phyloP scores from a whole-genome alignment of 2,329 filamentous ascomycete species.

The Penicillium nordicum region DNA sequence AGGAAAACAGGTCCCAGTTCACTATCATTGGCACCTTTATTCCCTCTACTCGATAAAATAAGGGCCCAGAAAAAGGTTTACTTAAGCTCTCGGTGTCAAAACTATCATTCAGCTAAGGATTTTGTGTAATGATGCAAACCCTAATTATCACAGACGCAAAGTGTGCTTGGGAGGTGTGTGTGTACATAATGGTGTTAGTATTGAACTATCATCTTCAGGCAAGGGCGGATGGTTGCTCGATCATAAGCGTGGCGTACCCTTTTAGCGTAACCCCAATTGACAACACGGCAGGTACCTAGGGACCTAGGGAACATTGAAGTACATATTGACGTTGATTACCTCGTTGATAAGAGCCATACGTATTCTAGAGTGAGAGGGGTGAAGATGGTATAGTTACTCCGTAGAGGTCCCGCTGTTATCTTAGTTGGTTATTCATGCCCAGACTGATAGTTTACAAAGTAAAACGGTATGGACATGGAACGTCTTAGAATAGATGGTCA shows the following conservation, averaged over 20 bases:
- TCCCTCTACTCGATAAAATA: not conserved
- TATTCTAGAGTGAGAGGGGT: not conserved
- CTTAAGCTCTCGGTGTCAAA: conserved; percentile 3
- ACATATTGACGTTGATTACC: not conserved
- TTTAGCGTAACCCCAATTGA: conserved; percentile 18
- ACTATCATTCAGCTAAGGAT: not conserved
- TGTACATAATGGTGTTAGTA: not conserved
- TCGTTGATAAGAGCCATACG: not conserved
- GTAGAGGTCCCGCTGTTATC: not conserved
- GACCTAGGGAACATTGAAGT: not conserved
- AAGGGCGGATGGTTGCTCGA: conserved; percentile 17
- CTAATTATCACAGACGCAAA: not conserved
- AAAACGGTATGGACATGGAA: not conserved
- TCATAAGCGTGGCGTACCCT: conserved; percentile 17
- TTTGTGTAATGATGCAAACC: conserved; percentile 5
- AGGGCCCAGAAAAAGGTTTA: not conserved
- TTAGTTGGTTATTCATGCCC: not conserved
- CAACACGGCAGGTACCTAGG: conserved; percentile 14
- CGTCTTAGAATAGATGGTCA: not conserved
- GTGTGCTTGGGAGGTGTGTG: not conserved
- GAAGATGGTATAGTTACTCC: not conserved
- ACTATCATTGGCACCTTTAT: not conserved
- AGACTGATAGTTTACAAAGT: conserved; percentile 1
- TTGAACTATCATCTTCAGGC: conserved; percentile 1
- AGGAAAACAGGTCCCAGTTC: not conserved